Percentiles rank a stretch among this genome's conserved stretches.
phyloP scores from a whole-genome alignment of 2,329 filamentous ascomycete genomes.

The Botrytis sinoallii region DNA sequence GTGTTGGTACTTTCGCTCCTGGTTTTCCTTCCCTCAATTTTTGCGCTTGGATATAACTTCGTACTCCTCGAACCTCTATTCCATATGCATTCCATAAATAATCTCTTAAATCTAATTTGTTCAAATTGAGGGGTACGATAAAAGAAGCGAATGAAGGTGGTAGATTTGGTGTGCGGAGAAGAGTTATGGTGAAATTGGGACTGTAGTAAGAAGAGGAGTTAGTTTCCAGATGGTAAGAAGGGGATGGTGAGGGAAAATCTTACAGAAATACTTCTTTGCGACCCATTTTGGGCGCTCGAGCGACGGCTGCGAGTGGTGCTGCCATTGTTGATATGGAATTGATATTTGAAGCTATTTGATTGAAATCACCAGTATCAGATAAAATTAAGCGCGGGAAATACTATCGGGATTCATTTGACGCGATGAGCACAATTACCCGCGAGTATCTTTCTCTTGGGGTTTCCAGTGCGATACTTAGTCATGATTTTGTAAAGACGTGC shows the following conservation, averaged over 20 bases:
- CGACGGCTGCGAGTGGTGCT: conserved; percentile 17
- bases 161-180: conserved; percentile 69
- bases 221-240: conserved; percentile 1
- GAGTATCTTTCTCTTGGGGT: background rate
- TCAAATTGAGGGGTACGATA: conserved; percentile 85
- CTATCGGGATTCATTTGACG: background rate
- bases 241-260: conserved; percentile 29
- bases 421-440: background rate
- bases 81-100: conserved; percentile 87
- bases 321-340: conserved; percentile 24
- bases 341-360: conserved; percentile 10
- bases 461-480: background rate
- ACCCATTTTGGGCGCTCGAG: conserved; percentile 43
- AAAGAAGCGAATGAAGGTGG: conserved; percentile 84
- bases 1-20: conserved; percentile 40
- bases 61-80: conserved; percentile 68
- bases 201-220: conserved; percentile 45
- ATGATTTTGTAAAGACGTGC: background rate
- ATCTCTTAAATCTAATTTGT: conserved; percentile 94
- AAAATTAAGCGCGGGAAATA: conserved; percentile 12
- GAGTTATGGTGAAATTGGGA: conserved; percentile 75
- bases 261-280: conserved; percentile 56
- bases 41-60: conserved; percentile 74
- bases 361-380: conserved; percentile 2
- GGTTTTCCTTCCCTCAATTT: conserved; percentile 53